Evolutionary conservation across 2,329 filamentous ascomycete species (phyloP).

Genomic region (Aspergillus ochraceoroseus): DNA sequence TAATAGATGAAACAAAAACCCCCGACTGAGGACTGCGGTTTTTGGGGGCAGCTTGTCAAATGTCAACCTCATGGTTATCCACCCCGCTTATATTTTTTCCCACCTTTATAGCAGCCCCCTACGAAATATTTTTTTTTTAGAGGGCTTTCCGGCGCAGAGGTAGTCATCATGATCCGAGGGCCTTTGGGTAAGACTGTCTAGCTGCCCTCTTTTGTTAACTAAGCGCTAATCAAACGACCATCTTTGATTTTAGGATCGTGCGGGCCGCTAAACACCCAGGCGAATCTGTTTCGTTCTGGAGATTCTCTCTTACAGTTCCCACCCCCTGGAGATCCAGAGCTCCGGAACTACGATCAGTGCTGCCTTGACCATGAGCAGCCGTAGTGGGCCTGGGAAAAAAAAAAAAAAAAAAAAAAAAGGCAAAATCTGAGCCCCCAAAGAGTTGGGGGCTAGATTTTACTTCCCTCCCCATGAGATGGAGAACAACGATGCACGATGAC

Average conservation of each 20-base stretch:
- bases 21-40: constrained; percentile 8
- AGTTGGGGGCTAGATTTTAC: constrained; percentile 32
- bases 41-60: constrained; percentile 15
- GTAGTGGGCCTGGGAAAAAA: constrained; percentile 22
- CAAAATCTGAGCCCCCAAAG: constrained; percentile 30
- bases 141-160: no score
- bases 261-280: constrained; percentile 17
- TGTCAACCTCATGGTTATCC: neutral
- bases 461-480: constrained; percentile 20
- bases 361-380: constrained; percentile 15
- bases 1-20: constrained; percentile 4
- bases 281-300: constrained; percentile 14
- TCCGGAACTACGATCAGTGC: constrained; percentile 22
- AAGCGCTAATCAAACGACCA: constrained; percentile 23
- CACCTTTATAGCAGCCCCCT: constrained; percentile 14
- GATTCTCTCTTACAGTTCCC: constrained; percentile 17
- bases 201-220: constrained; percentile 12
- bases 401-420: no score
- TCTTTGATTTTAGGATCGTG: constrained; percentile 17
- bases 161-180: no score
- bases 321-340: constrained; percentile 23
- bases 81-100: constrained; percentile 8
- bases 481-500: constrained; percentile 12
- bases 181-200: neutral
- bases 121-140: no score